A percentile compares a stretch with the other conserved stretches of the same genome.
Evolutionary conservation across 1,284 basidiomycete species (phyloP).

Genomic region (Gomphus sp.): DNA sequence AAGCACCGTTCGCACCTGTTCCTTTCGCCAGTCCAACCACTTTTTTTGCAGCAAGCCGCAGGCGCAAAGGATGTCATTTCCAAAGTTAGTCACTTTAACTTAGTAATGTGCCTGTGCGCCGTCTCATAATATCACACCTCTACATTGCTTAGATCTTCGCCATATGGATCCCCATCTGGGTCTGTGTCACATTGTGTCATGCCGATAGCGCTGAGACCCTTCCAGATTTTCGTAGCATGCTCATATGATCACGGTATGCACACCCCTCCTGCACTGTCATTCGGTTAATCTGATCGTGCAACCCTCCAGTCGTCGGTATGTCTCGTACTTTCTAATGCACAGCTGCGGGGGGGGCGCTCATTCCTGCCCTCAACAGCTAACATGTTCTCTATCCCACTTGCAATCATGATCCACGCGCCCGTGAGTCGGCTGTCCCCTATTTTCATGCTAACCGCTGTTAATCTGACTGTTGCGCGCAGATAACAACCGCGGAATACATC

Average conservation of each 20-base stretch:
- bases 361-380: constrained; percentile 33
- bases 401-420: constrained; percentile 64
- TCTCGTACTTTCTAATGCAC: neutral
- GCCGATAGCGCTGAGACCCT: neutral
- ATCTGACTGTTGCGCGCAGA: constrained; percentile 23
- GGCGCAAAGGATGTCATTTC: constrained; percentile 63
- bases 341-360: neutral
- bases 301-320: constrained; percentile 15
- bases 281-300: neutral
- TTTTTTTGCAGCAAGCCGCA: constrained; percentile 49
- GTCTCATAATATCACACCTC: no score
- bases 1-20: neutral
- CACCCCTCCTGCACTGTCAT: neutral
- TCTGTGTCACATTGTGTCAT: constrained; percentile 20
- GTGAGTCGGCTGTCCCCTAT: constrained; percentile 26
- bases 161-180: constrained; percentile 72
- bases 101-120: no score
- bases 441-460: neutral
- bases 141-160: constrained; percentile 37
- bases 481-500: constrained; percentile 54
- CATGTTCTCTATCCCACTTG: constrained; percentile 65
- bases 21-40: neutral
- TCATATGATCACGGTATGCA: constrained; percentile 66
- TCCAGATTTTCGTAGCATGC: constrained; percentile 60
- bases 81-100: constrained; percentile 33